Evolutionary conservation across 2,329 filamentous ascomycete genomes (phyloP), one percentile per base, ranked within the genome.

Genomic region (Plectosphaerella sp.): DNA sequence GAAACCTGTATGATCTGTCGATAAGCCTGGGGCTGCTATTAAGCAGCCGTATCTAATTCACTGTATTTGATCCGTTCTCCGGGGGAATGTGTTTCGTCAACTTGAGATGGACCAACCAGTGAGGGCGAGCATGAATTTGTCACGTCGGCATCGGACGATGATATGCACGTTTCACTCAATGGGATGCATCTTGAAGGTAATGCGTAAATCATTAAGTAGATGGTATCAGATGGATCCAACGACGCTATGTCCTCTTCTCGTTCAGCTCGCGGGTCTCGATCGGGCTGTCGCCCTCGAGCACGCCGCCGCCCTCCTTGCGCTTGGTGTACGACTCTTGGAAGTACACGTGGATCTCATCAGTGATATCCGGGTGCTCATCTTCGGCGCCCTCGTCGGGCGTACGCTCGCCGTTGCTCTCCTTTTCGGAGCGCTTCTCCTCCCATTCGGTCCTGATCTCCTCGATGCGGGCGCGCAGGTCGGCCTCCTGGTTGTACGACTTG

Each of bases 391-490:
- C 66, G 58, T 75, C 69, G 5, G 69, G 66, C 59, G 85, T 78
- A 63, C 76, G 78, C 58, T 72, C 72, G 20, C n/a, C 41, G 7
- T 16, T 12, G 11, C 16, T 20, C 41, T 72, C 68, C 54, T 74
- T 72, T 57, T 63, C 62, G 45, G 70, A 70, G 64, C 80, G 76
- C 57, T 73, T 71, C 46, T 72, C 67, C 62, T 82, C 76, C 83
- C 83, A 87, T 60, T 86, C 83, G 37, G 70, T 65, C 48, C 81
- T 77, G 81, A 96, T 88, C 67, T 97, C 93, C 61, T 86, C 80
- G 57, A 97, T 88, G 78, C 91, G 92, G 67, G 86, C 79, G 73
- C 88, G 82, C 74, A 88, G 90, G 76, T 97, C 93, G 48, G 86
- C 74, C 57, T 89, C 85, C 8, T 91, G 84, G 69, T 97, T 77